Evolutionary conservation across 345 rosid species (phyloP).

Genomic region (Clarkia xantiana): DNA sequence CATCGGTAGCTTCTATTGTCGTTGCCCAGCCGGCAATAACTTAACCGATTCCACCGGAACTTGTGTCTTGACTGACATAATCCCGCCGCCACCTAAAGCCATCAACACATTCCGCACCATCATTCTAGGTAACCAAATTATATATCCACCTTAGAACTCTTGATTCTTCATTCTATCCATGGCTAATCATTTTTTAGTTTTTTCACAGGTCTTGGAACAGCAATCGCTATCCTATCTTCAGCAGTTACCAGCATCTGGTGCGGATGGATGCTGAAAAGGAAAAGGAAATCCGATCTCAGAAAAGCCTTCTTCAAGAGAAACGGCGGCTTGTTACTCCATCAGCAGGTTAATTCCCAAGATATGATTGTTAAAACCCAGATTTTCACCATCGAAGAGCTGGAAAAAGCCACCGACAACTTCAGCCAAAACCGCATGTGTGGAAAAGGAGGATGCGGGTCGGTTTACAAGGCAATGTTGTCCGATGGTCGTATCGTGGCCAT

Average conservation of each 20-base stretch:
- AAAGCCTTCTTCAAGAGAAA: conserved; percentile 9
- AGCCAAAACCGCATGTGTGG: conserved; percentile 8
- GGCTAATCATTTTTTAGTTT: not conserved
- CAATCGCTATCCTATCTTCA: not conserved
- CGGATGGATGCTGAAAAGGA: conserved; percentile 4
- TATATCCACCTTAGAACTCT: not conserved
- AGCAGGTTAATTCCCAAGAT: conserved; percentile 8
- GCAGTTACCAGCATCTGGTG: conserved; percentile 1
- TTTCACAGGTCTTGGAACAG: conserved; percentile 5
- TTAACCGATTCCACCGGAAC: conserved; percentile 5
- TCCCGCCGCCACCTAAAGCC: too few relatives aligned
- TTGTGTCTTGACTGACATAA: not conserved
- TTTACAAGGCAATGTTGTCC: conserved; percentile 14
- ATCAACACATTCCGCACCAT: too few relatives aligned
- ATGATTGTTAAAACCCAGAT: conserved; percentile 6
- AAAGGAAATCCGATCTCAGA: conserved; percentile 1
- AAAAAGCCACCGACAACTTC: conserved; percentile 13
- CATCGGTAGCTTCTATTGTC: conserved; percentile 5
- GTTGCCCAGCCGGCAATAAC: conserved; percentile 7
- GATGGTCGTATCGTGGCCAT: conserved; percentile 12
- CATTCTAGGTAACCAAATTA: too few relatives aligned
- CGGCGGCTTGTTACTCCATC: conserved; percentile 11
- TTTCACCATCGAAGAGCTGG: conserved; percentile 9
- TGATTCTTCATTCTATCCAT: not conserved
- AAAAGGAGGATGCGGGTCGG: conserved; percentile 12